phyloP scores from a whole-genome alignment of 2,329 filamentous ascomycete species.

The Fusarium liriodendri region DNA sequence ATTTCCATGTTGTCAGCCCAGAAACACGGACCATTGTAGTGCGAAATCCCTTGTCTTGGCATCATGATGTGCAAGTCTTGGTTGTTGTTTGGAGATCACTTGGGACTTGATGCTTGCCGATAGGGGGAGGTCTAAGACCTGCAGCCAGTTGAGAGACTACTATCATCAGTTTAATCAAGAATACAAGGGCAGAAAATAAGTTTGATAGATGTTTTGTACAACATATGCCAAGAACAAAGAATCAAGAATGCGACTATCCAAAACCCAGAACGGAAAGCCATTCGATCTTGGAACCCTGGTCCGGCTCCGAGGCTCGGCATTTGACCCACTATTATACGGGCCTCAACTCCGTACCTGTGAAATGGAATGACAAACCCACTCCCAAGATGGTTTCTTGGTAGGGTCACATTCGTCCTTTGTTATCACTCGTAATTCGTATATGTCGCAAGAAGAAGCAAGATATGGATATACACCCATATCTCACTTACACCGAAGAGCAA shows the following conservation, averaged over 20 bases:
- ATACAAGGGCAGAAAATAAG: neutral
- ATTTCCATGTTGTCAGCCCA: constrained; percentile 5
- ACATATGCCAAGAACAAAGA: neutral
- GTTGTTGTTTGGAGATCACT: neutral
- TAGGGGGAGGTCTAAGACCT: neutral
- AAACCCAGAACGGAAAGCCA: neutral
- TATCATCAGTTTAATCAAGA: neutral
- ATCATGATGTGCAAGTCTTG: neutral
- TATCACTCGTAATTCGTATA: neutral
- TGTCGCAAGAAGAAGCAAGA: neutral
- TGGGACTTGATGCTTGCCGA: neutral
- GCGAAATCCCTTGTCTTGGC: neutral
- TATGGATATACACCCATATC: neutral
- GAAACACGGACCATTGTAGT: neutral
- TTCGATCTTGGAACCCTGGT: neutral
- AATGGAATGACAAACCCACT: neutral
- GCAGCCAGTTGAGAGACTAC: neutral
- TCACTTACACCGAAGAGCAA: neutral
- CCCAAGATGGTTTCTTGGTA: neutral
- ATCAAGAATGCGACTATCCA: neutral
- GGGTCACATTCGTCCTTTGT: neutral
- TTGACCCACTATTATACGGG: neutral
- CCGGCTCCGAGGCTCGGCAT: neutral
- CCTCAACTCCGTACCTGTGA: neutral
- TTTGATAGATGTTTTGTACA: neutral